phyloP scores from a whole-genome alignment of 2,329 filamentous ascomycete genomes.

The Pseudogymnoascus sp. region DNA sequence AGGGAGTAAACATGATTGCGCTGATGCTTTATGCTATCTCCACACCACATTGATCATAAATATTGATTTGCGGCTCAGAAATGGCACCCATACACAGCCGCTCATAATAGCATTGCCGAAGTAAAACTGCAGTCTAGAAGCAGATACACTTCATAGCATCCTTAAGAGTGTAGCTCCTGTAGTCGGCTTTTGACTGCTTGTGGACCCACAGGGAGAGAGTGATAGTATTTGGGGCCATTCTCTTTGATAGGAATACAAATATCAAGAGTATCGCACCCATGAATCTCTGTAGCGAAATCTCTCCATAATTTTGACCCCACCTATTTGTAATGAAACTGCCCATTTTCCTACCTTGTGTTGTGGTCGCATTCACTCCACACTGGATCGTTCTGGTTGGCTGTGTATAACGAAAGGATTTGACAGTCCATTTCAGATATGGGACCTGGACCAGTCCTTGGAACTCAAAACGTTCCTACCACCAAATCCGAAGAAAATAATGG shows the following conservation, averaged over 20 bases:
- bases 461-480: no score
- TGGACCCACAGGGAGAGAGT: no score
- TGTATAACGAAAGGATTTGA: no score
- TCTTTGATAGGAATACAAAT: not conserved
- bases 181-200: not conserved
- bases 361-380: not conserved
- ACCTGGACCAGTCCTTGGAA: no score
- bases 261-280: not conserved
- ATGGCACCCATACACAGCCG: not conserved
- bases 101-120: not conserved
- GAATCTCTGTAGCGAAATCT: not conserved
- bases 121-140: not conserved
- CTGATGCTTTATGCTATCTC: not conserved
- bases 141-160: not conserved
- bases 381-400: not conserved
- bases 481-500: no score
- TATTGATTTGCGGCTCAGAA: not conserved
- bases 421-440: no score
- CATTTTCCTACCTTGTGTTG: not conserved
- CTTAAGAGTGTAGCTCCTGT: not conserved
- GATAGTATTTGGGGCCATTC: not conserved
- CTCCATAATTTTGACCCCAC: not conserved
- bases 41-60: not conserved
- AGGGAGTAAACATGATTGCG: not conserved
- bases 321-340: not conserved